These are phyloP conservation scores for Dactylis glomerata DNA, from an alignment of 176 grass and related monocot genomes.

Conservation along the genomic window DNA sequence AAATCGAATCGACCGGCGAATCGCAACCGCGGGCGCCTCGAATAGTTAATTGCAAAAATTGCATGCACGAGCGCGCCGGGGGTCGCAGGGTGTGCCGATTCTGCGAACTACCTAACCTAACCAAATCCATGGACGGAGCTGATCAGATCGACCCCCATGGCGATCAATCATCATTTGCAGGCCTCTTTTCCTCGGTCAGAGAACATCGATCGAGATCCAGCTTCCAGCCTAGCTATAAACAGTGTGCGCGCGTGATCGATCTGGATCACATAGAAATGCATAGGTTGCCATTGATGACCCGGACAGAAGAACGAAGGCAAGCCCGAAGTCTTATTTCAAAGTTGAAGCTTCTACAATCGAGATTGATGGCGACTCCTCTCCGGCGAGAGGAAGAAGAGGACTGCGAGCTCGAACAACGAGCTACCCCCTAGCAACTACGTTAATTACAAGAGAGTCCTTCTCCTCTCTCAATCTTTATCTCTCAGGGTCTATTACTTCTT, in stretches of 20 bases:
- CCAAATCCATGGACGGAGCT: background rate
- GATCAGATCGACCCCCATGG: background rate
- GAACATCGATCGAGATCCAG: background rate
- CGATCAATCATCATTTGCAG: too few relatives aligned
- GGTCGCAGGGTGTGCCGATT: too few relatives aligned
- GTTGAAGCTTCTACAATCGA: slow-evolving; percentile 16
- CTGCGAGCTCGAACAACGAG: background rate
- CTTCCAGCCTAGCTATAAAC: background rate
- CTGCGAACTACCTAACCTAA: too few relatives aligned
- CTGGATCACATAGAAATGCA: background rate
- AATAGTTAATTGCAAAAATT: background rate
- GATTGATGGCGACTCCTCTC: background rate
- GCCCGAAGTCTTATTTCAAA: slow-evolving; percentile 26
- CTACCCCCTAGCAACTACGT: slow-evolving; percentile 34
- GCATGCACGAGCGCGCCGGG: background rate
- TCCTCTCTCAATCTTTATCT: background rate
- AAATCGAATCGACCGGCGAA: background rate
- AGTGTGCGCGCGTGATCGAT: background rate
- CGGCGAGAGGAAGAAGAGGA: slow-evolving; percentile 6
- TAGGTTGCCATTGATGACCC: background rate
- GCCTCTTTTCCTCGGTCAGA: background rate
- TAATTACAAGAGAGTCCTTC: slow-evolving; percentile 34
- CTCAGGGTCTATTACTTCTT: slow-evolving; percentile 5
- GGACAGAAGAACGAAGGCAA: background rate
- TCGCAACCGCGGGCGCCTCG: background rate